These are phyloP conservation scores for Sclerotinia glacialis DNA, from an alignment of 2,329 filamentous ascomycete species.

Conservation along the genomic window DNA sequence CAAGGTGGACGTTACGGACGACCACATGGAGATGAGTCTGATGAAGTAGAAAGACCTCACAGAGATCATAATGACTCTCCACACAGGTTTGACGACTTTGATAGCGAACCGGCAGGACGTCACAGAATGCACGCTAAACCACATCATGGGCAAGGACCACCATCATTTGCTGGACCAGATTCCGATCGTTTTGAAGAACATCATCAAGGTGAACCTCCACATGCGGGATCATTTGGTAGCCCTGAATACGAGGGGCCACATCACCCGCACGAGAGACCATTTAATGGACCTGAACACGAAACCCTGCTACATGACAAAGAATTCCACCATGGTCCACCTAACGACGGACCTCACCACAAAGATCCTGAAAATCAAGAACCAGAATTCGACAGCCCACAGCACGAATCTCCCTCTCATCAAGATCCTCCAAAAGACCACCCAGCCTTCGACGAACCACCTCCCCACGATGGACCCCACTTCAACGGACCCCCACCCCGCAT, in stretches of 20 bases:
- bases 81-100: not conserved
- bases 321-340: not conserved
- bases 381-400: not conserved
- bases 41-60: not conserved
- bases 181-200: not conserved
- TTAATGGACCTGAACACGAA: not conserved
- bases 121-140: not conserved
- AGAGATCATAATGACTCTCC: not conserved
- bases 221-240: not conserved
- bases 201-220: not conserved
- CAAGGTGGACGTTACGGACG: not conserved
- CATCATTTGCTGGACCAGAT: not conserved
- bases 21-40: conserved; percentile 1
- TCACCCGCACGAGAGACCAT: not conserved
- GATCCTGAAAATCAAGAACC: not conserved
- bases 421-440: too few relatives aligned
- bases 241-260: conserved; percentile 11
- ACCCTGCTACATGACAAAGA: not conserved
- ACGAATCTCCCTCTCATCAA: not conserved
- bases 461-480: not conserved
- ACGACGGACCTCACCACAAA: not conserved
- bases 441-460: not conserved
- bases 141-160: not conserved
- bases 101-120: not conserved
- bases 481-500: not conserved